These are phyloP conservation scores for Datisca glomerata DNA, from an alignment of 306 rosid species.

Conservation along the genomic window DNA sequence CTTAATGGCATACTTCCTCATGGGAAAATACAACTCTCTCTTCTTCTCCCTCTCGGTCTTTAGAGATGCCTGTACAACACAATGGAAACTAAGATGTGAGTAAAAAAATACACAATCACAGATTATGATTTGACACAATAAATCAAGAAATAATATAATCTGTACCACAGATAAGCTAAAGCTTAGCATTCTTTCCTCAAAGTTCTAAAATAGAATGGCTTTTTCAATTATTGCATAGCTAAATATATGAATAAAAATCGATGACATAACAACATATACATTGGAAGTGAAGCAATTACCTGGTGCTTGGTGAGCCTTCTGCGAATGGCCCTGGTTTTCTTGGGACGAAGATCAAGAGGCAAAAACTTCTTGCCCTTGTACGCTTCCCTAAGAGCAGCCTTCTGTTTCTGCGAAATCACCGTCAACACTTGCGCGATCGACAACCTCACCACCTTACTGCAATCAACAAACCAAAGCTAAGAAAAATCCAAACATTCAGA, in stretches of 20 bases:
- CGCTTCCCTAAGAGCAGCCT: constrained; percentile 75
- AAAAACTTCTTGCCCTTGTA: no score
- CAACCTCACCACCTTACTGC: constrained; percentile 86
- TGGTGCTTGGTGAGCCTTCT: constrained; percentile 92
- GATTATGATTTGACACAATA: not conserved
- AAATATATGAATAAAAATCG: no score
- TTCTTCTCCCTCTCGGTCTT: constrained; percentile 80
- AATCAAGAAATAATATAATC: not conserved
- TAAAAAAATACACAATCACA: no score
- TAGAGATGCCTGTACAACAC: constrained; percentile 43
- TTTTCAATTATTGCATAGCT: no score
- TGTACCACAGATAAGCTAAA: not conserved
- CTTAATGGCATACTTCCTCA: constrained; percentile 86
- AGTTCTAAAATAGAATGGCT: no score
- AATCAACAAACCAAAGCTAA: not conserved
- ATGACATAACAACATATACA: no score
- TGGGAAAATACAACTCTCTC: constrained; percentile 62
- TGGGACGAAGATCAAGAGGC: no score
- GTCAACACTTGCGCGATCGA: not conserved
- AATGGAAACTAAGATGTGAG: no score
- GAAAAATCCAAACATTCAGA: constrained; percentile 4
- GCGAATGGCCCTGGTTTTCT: no score
- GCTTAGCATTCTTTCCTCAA: no score
- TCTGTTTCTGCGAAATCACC: no score
- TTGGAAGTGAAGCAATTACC: constrained; percentile 22